A percentile compares a stretch with the other conserved stretches of the same genome.
Conservation (phyloP, 345 rosid species). For the Gossypium anomalum region DNA sequence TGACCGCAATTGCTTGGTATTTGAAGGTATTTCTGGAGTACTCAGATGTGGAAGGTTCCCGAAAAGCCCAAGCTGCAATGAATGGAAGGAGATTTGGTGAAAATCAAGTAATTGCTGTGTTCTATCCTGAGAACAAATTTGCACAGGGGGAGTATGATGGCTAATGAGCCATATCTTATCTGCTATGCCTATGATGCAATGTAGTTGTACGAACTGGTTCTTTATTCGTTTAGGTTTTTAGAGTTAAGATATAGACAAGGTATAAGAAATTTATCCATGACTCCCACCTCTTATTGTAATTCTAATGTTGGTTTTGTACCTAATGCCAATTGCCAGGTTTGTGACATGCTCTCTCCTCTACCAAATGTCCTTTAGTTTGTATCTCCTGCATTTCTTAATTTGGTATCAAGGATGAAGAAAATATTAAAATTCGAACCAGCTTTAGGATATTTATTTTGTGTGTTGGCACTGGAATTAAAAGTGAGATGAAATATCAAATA, state of each 20-base stretch:
- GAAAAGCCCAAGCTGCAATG: constrained; percentile 70
- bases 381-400: too few species aligned
- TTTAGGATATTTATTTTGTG: too few species aligned
- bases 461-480: too few species aligned
- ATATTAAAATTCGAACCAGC: too few species aligned
- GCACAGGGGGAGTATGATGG: constrained; percentile 72
- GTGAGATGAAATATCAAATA: too few species aligned
- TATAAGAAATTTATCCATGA: not conserved
- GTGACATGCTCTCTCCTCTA: too few species aligned
- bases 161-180: constrained; percentile 16
- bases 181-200: not conserved
- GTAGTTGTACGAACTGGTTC: not conserved
- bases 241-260: not conserved
- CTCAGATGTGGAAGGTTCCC: constrained; percentile 60
- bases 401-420: too few species aligned
- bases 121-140: constrained; percentile 68
- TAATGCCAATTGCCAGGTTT: not conserved
- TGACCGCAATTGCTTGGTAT: not conserved
- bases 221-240: not conserved
- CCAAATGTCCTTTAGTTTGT: too few species aligned
- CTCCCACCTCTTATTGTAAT: not conserved
- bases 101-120: constrained; percentile 80
- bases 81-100: constrained; percentile 88
- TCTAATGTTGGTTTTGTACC: not conserved
- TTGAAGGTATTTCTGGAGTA: constrained; percentile 86